phyloP scores from a whole-genome alignment of 192 early-diverging fungal genomes.

The Thoreauomyces humboldtii region DNA sequence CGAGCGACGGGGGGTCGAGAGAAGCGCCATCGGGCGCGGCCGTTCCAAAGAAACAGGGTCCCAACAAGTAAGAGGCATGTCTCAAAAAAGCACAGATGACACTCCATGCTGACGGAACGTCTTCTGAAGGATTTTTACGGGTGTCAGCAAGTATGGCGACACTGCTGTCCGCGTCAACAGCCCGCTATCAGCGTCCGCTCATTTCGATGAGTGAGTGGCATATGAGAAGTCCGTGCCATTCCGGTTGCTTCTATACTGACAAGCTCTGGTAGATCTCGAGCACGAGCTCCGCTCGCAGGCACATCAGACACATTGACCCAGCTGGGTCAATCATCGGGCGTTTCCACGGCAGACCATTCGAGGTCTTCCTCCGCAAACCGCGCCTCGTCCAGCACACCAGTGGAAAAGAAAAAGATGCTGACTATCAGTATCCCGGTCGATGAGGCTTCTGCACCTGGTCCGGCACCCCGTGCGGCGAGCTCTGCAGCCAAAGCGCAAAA shows the following conservation, averaged over 20 bases:
- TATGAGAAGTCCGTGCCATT: background rate
- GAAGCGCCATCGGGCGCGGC: background rate
- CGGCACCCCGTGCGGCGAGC: background rate
- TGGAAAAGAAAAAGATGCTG: slow-evolving; percentile 23
- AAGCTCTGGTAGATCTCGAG: too few species aligned
- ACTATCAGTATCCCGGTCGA: slow-evolving; percentile 24
- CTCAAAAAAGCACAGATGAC: too few species aligned
- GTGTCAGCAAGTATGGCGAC: slow-evolving; percentile 8
- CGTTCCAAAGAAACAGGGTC: too few species aligned
- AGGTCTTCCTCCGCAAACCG: background rate
- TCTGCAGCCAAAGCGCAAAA: background rate
- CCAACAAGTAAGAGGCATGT: too few species aligned
- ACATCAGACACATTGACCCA: background rate
- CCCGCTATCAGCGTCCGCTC: slow-evolving; percentile 33
- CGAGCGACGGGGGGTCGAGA: background rate
- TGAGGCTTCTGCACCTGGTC: slow-evolving; percentile 4
- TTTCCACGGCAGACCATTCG: background rate
- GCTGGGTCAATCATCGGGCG: background rate
- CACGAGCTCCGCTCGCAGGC: background rate
- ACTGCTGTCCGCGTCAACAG: slow-evolving; percentile 36
- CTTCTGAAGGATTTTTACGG: slow-evolving; percentile 6
- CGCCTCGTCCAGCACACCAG: background rate
- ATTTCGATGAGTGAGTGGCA: slow-evolving; percentile 12
- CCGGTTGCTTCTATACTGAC: too few species aligned
- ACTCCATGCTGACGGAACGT: too few species aligned